These are phyloP conservation scores for Eucommia ulmoides DNA, from an alignment of 257 asterid genomes.

Conservation along the genomic window DNA sequence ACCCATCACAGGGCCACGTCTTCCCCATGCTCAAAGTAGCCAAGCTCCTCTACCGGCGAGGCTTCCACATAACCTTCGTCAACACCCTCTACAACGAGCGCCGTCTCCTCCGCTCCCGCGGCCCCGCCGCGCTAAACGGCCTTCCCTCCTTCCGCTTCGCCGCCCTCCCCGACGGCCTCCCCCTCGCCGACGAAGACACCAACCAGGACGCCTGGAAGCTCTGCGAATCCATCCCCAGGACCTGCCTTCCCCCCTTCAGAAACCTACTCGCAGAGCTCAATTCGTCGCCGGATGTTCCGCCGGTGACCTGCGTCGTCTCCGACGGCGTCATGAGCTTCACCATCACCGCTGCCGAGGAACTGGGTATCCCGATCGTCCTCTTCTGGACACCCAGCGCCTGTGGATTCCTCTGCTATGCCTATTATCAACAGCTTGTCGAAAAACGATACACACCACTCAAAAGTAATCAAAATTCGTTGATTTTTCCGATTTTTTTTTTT, in stretches of 20 bases:
- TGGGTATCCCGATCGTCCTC: conserved; percentile 1
- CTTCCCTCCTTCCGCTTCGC: conserved; percentile 4
- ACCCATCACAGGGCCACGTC: conserved; percentile 9
- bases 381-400: conserved; percentile 8
- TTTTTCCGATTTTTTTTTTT: neutral
- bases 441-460: conserved; percentile 2
- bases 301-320: conserved; percentile 4
- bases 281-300: neutral
- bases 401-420: neutral
- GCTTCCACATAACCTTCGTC: conserved; percentile 3
- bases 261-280: neutral
- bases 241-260: neutral
- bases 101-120: conserved; percentile 5
- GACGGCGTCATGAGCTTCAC: conserved; percentile 5
- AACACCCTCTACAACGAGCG: neutral
- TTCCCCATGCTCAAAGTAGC: conserved; percentile 9
- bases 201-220: conserved; percentile 2
- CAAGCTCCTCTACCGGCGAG: conserved; percentile 2
- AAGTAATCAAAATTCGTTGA: neutral
- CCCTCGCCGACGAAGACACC: neutral
- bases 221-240: neutral
- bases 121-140: conserved; percentile 3
- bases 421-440: conserved; percentile 1
- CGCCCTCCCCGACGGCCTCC: conserved; percentile 5
- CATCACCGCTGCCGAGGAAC: neutral